phyloP scores from a whole-genome alignment of 2,329 filamentous ascomycete genomes.

The Pseudogymnoascus verrucosus region DNA sequence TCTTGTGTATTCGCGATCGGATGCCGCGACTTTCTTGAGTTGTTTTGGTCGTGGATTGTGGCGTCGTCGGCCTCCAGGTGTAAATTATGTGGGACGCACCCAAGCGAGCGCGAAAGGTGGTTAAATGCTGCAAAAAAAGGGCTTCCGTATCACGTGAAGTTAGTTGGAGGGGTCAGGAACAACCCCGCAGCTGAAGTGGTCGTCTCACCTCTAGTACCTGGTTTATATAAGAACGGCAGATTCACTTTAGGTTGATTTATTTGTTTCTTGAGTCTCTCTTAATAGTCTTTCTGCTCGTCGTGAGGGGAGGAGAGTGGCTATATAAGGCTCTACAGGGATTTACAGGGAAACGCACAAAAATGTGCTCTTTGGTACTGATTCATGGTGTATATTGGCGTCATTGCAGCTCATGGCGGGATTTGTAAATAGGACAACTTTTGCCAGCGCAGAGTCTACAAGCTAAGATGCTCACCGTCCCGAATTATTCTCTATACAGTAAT shows the following conservation, averaged over 20 bases:
- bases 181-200: slow-evolving; percentile 1
- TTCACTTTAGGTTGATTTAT: background rate
- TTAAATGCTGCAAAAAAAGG: slow-evolving; percentile 9
- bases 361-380: background rate
- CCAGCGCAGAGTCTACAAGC: background rate
- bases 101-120: slow-evolving; percentile 3
- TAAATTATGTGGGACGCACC: slow-evolving; percentile 5
- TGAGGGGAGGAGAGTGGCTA: background rate
- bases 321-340: slow-evolving; percentile 1
- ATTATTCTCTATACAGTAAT: background rate
- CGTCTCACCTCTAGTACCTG: background rate
- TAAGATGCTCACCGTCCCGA: background rate
- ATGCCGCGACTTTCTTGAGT: slow-evolving; percentile 2
- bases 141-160: slow-evolving; percentile 3
- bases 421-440: background rate
- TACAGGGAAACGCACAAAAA: background rate
- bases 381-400: background rate
- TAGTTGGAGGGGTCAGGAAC: slow-evolving; percentile 6
- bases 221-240: background rate
- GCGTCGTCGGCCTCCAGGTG: slow-evolving; percentile 1
- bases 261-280: background rate
- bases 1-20: slow-evolving; percentile 2
- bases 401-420: background rate
- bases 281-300: background rate
- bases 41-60: slow-evolving; percentile 7